A percentile compares a stretch with the other conserved stretches of the same genome.
Evolutionary conservation across 2,329 filamentous ascomycete genomes (phyloP).

Genomic region (Alternaria brassicae): DNA sequence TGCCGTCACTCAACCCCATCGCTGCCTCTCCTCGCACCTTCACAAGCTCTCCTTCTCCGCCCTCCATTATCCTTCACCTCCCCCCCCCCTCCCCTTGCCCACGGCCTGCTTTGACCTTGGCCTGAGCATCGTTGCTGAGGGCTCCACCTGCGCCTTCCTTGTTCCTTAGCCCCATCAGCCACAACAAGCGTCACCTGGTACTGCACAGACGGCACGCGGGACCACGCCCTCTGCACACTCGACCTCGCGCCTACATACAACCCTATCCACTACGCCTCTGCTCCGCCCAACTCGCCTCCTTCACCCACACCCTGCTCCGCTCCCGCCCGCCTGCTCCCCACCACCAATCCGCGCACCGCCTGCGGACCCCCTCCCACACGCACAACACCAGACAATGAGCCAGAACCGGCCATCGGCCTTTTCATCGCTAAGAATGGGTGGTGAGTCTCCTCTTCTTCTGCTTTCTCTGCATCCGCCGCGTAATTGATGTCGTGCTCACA

Average conservation of each 20-base stretch:
- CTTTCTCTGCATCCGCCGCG: not conserved
- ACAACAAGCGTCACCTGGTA: slow-evolving; percentile 29
- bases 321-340: slow-evolving; percentile 52
- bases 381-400: slow-evolving; percentile 69
- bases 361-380: slow-evolving; percentile 36
- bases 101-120: slow-evolving; percentile 9
- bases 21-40: slow-evolving; percentile 31
- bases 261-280: slow-evolving; percentile 63
- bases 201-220: slow-evolving; percentile 30
- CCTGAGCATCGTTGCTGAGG: slow-evolving; percentile 24
- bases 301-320: slow-evolving; percentile 56
- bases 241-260: slow-evolving; percentile 26
- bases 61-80: slow-evolving; percentile 33
- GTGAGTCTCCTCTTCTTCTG: slow-evolving; percentile 72
- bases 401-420: slow-evolving; percentile 92
- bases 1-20: slow-evolving; percentile 34
- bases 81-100: slow-evolving; percentile 1
- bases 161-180: slow-evolving; percentile 26
- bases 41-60: slow-evolving; percentile 23
- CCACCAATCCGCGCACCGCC: slow-evolving; percentile 48
- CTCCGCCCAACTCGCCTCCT: slow-evolving; percentile 45
- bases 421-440: slow-evolving; percentile 91
- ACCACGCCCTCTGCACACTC: slow-evolving; percentile 33
- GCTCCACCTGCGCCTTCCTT: slow-evolving; percentile 29
- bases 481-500: slow-evolving; percentile 43